Base-by-base conservation (phyloP, 805 yeast species). In the Cyberlindnera sargentensis region DNA sequence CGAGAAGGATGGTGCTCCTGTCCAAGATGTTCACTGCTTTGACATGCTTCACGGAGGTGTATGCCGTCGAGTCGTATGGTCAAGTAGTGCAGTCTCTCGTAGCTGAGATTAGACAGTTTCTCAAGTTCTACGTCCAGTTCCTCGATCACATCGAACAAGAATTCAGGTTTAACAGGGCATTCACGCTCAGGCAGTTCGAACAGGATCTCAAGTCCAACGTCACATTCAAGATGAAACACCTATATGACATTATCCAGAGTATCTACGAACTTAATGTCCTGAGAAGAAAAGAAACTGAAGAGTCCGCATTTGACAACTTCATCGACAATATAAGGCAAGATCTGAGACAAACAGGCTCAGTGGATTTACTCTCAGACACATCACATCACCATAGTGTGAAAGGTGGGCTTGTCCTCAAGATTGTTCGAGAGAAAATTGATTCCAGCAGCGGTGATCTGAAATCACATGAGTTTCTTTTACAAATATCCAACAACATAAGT, bases 51-150 rank as follows among this genome's bases (percentile, higher is more conserved):
- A 67, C 77, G 4, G 85, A 82, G 47, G 53, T 64, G 15, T 87
- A 83, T 62, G 68, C 80, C 48, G 65, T 66, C 26, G 65, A 68
- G 4, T 56, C 58, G 24, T 78, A 75, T 56, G 99, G 99, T 0
- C 73, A 75, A 41, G 82, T 84, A 1, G 70, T 84, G 42, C 95
- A 89, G 52, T 74, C 84, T 4, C 64, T 93, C 6, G 85, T 93
- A 47, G 70, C 65, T 42, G 78, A 78, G 34, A 70, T 89, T 3
- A 62, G 82, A 33, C 52, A 57, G 2, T 64, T 73, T 39, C 53
- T 80, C 44, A 58, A 62, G 4, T 64, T 62, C 26, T 66, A 67
- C 46, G 39, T 61, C 15, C 48, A 49, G 20, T 63, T 71, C 8
- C 56, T 66, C 4, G 66, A 63, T 3, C 58, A 63, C 6, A 52